A percentile compares a stretch with the other conserved stretches of the same genome.
These are phyloP conservation scores for Roridomyces roridus DNA, from an alignment of 768 basidiomycete species.

Conservation along the genomic window DNA sequence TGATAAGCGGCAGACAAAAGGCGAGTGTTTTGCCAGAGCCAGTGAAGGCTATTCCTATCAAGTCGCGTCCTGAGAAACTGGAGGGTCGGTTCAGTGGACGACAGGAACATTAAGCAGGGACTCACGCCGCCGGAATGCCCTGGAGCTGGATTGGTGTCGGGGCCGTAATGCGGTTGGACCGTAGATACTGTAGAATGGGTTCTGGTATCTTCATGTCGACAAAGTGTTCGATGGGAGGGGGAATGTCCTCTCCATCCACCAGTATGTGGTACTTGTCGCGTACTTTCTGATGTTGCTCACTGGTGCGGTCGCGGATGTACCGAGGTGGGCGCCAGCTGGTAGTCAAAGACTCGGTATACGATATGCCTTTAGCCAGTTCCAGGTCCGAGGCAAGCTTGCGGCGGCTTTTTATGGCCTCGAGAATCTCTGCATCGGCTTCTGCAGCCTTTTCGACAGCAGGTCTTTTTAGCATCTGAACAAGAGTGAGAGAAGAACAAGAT, in stretches of 20 bases:
- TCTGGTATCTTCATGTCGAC: slow-evolving; percentile 98
- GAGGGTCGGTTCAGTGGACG: slow-evolving; percentile 28
- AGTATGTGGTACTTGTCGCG: slow-evolving; percentile 94
- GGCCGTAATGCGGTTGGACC: slow-evolving; percentile 79
- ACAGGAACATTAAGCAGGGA: slow-evolving; percentile 1
- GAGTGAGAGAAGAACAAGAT: not conserved
- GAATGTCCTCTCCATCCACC: slow-evolving; percentile 92
- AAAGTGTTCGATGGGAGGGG: slow-evolving; percentile 92
- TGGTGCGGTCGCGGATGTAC: slow-evolving; percentile 75
- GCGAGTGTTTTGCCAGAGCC: slow-evolving; percentile 99
- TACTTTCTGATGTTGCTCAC: slow-evolving; percentile 73
- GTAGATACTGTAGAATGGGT: slow-evolving; percentile 81
- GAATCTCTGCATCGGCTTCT: slow-evolving; percentile 89
- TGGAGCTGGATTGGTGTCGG: slow-evolving; percentile 98
- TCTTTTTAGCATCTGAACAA: slow-evolving; percentile 79
- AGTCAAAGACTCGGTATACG: slow-evolving; percentile 85
- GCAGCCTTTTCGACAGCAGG: slow-evolving; percentile 83
- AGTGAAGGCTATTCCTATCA: slow-evolving; percentile 99
- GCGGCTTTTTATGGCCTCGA: slow-evolving; percentile 90
- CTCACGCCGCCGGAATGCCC: slow-evolving; percentile 94
- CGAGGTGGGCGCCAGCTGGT: slow-evolving; percentile 90
- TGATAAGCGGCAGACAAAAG: slow-evolving; percentile 96
- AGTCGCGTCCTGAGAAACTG: slow-evolving; percentile 94
- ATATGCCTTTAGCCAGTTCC: slow-evolving; percentile 92
- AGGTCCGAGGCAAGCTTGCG: slow-evolving; percentile 91